phyloP scores from a whole-genome alignment of 371 early-diverging fungal genomes.

The Massospora cicadina region DNA sequence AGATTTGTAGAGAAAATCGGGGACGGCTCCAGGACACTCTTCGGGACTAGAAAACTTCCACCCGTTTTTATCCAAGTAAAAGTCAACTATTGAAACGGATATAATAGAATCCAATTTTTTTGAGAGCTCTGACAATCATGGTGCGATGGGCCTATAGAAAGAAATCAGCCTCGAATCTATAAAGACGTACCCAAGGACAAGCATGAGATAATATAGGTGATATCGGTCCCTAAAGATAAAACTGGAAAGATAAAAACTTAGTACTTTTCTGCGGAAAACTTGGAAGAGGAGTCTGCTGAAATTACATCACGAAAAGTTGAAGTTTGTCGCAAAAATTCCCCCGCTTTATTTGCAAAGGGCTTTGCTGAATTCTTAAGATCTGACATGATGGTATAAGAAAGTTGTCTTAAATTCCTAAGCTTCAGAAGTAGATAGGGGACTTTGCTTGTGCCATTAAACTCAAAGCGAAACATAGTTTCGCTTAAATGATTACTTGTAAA shows the following conservation, averaged over 20 bases:
- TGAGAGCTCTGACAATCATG: slow-evolving; percentile 57
- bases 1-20: slow-evolving; percentile 53
- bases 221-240: slow-evolving; percentile 35
- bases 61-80: slow-evolving; percentile 53
- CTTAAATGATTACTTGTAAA: no score
- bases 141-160: slow-evolving; percentile 92
- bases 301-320: slow-evolving; percentile 65
- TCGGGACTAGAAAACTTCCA: slow-evolving; percentile 58
- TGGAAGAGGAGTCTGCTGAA: slow-evolving; percentile 29
- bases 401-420: no score
- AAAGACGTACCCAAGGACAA: slow-evolving; percentile 80
- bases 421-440: no score
- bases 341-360: slow-evolving; percentile 36
- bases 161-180: slow-evolving; percentile 49
- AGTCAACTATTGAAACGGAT: slow-evolving; percentile 67
- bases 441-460: no score
- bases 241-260: slow-evolving; percentile 15
- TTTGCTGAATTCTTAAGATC: no score
- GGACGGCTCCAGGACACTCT: slow-evolving; percentile 59
- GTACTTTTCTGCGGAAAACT: slow-evolving; percentile 58
- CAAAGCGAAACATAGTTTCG: no score
- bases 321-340: slow-evolving; percentile 70
- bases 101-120: slow-evolving; percentile 74
- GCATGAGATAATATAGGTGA: slow-evolving; percentile 57
- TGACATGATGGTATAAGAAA: no score